A percentile compares a stretch with the other conserved stretches of the same genome.
Conservation (phyloP, 345 rosid genomes). For the Moricandia arvensis region DNA sequence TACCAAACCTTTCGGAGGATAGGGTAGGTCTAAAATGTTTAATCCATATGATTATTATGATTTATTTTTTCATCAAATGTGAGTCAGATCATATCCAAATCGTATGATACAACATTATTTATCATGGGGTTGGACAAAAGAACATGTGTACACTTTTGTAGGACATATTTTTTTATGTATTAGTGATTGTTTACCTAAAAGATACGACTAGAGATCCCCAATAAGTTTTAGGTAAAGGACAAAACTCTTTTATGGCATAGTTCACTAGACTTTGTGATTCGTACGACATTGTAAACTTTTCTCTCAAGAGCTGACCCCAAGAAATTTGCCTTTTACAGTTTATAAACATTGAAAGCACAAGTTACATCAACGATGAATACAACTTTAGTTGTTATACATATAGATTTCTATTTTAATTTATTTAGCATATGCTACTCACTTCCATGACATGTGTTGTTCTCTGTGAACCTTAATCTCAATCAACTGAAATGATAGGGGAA, state of each 20-base stretch:
- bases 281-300: slow-evolving; percentile 22
- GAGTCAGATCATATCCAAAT: not conserved
- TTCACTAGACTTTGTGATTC: slow-evolving; percentile 10
- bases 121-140: not conserved
- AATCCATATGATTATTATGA: not conserved
- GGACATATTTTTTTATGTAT: not conserved
- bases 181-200: slow-evolving; percentile 13
- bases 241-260: slow-evolving; percentile 6
- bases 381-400: not conserved
- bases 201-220: not conserved
- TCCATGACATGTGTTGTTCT: slow-evolving; percentile 26
- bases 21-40: slow-evolving; percentile 4
- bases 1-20: not conserved
- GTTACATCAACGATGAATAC: slow-evolving; percentile 24
- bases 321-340: slow-evolving; percentile 20
- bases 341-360: slow-evolving; percentile 22
- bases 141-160: not conserved
- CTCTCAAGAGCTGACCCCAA: slow-evolving; percentile 17
- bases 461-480: slow-evolving; percentile 26
- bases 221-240: slow-evolving; percentile 3
- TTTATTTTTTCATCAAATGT: not conserved
- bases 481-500: slow-evolving; percentile 22
- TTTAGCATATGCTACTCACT: slow-evolving; percentile 21
- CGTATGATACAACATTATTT: not conserved
- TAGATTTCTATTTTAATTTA: slow-evolving; percentile 9